These are phyloP conservation scores for Candida rishiriensis DNA, from an alignment of 805 yeast species.

Conservation along the genomic window DNA sequence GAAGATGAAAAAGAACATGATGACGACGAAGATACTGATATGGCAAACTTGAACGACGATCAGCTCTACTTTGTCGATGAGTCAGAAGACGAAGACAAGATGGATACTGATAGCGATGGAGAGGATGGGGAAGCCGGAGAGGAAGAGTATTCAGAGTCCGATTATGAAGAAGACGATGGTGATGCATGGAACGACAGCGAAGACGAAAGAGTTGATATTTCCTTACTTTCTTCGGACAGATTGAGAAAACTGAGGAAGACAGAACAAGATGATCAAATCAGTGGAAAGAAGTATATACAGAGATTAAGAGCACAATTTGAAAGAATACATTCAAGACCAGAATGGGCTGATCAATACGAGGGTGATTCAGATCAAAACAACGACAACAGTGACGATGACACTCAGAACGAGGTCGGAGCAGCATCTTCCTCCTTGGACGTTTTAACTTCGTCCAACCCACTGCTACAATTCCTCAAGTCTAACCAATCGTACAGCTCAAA, in stretches of 20 bases:
- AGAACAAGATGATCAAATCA: conserved; percentile 32
- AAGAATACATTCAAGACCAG: conserved; percentile 74
- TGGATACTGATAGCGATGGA: conserved; percentile 26
- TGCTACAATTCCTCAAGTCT: conserved; percentile 28
- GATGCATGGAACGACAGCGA: conserved; percentile 88
- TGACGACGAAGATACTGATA: conserved; percentile 28
- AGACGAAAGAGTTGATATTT: conserved; percentile 68
- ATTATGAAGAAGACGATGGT: conserved; percentile 24
- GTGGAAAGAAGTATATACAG: conserved; percentile 29
- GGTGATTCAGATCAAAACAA: conserved; percentile 46
- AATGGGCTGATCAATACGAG: conserved; percentile 65
- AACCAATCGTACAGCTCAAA: conserved; percentile 27
- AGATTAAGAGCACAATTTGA: conserved; percentile 58
- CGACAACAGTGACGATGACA: conserved; percentile 9
- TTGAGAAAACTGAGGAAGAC: conserved; percentile 67
- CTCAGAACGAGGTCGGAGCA: conserved; percentile 12
- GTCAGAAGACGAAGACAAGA: conserved; percentile 29
- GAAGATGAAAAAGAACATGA: conserved; percentile 27
- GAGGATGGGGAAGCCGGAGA: conserved; percentile 8
- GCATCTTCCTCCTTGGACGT: conserved; percentile 16
- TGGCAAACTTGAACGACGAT: conserved; percentile 40
- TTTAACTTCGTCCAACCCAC: conserved; percentile 27
- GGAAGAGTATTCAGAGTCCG: conserved; percentile 28
- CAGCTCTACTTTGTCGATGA: conserved; percentile 54
- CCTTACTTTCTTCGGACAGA: conserved; percentile 55